Evolutionary conservation across 208 protist species (phyloP).

Genomic region (Phytomonas serpens): DNA sequence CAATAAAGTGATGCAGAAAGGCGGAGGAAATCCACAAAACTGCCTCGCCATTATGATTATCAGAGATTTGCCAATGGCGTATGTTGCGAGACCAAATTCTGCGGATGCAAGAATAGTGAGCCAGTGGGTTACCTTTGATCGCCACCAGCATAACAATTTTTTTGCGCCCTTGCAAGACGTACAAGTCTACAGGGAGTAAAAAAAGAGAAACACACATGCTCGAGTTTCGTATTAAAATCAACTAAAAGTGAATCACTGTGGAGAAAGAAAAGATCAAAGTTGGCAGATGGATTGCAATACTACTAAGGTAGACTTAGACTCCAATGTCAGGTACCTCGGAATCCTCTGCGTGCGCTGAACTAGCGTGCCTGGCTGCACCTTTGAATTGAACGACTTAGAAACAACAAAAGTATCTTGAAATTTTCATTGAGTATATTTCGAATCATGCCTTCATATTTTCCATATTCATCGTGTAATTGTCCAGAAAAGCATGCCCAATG

Average conservation of each 20-base stretch:
- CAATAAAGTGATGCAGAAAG: not conserved
- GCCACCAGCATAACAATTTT: conserved; percentile 49
- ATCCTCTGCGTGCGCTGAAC: conserved; percentile 25
- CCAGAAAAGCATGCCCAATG: not conserved
- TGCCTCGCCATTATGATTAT: conserved; percentile 36
- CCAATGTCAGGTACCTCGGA: conserved; percentile 36
- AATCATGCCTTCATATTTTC: not conserved
- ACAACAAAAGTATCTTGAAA: not conserved
- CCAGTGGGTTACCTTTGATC: conserved; percentile 48
- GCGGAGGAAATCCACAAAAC: not conserved
- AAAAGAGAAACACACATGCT: not conserved
- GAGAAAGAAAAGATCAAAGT: not conserved
- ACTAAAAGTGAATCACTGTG: not conserved
- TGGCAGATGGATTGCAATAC: conserved; percentile 23
- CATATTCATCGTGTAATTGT: not conserved
- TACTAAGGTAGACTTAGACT: conserved; percentile 25
- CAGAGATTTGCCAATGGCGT: conserved; percentile 24
- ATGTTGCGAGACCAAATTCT: conserved; percentile 10
- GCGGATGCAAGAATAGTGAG: conserved; percentile 30
- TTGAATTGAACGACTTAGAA: not conserved
- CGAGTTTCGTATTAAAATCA: not conserved
- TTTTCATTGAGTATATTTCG: not conserved
- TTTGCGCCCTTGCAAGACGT: conserved; percentile 42
- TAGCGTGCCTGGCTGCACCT: not conserved
- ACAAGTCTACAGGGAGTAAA: conserved; percentile 9